phyloP scores from a whole-genome alignment of 257 asterid species.

The Jacaranda mimosifolia region DNA sequence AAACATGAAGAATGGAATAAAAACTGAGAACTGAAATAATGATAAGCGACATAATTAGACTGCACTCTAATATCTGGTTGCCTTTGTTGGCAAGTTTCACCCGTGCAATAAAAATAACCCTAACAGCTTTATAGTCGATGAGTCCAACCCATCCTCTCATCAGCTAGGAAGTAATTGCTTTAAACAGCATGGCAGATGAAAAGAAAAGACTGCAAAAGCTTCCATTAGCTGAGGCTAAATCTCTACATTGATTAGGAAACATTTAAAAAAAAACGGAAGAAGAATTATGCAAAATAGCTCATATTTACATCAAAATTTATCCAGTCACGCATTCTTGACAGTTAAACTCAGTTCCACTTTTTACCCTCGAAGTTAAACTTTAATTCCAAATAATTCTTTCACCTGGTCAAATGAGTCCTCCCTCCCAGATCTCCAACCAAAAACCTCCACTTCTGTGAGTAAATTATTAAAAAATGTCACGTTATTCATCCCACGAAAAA shows the following conservation, averaged over 20 bases:
- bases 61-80: slow-evolving; percentile 14
- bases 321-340: slow-evolving; percentile 9
- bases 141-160: slow-evolving; percentile 2
- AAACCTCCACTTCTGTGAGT: not conserved
- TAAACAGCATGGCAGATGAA: not conserved
- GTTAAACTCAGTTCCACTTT: no score
- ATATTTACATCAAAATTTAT: not conserved
- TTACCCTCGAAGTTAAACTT: not conserved
- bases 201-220: not conserved
- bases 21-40: slow-evolving; percentile 28
- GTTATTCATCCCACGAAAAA: not conserved
- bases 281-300: not conserved
- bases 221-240: not conserved
- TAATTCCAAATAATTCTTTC: not conserved
- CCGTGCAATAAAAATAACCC: slow-evolving; percentile 9
- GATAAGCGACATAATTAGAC: slow-evolving; percentile 22
- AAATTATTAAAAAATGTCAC: not conserved
- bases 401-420: not conserved
- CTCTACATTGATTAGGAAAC: not conserved
- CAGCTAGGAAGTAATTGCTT: not conserved
- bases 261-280: not conserved
- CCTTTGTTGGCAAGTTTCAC: slow-evolving; percentile 18
- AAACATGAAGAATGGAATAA: slow-evolving; percentile 25
- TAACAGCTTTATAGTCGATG: not conserved
- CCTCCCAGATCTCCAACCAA: not conserved